Evolutionary conservation across 225 moss, liverwort and hornwort genomes (phyloP), one percentile per base, ranked within the genome.

Genomic region (Ulota crispa): DNA sequence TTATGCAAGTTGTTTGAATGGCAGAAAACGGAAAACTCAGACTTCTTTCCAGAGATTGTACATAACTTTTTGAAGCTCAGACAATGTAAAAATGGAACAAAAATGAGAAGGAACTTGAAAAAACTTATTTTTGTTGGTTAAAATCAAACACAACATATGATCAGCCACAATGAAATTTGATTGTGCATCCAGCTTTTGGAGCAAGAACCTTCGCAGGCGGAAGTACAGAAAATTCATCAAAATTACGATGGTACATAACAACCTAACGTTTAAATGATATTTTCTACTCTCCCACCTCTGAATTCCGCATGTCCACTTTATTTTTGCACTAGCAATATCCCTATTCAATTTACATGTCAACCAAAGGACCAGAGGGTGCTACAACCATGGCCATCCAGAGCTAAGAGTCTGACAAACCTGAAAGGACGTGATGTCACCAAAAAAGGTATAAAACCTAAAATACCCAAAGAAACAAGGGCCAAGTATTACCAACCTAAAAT

Each of bases 401-500:
- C 57, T 43, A 36, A 45, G 64, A 14, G 28, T 47, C 60, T 31
- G 32, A 62, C 52, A 75, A 52, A 64, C 27, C 54, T 64, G 76
- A 68, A 41, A 70, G 28, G 68, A 62, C 54, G 45, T 68, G 27
- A 65, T 42, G 8, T 54, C 42, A 3, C 31, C 56, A 27, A 20
- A 30, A 69, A 61, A 63, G 59, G 9, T 37, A 60, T 63, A 20
- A 42, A 82, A 76, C 60, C 27, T 19, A 45, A 72, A 43, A 72
- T 5, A 37, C 24, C 62, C 59, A 27, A 24, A 53, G 66, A 63
- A 81, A 70, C 30, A 32, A 72, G 68, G 63, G 63, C 32, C 62
- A 77, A 45, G 32, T 24, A 32, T 41, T 26, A 75, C 52, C 81
- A 64, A 86, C 74, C 74, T 77, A 52, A 79, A 82, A 43, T 80